phyloP scores from a whole-genome alignment of 2,329 filamentous ascomycete species.

The Trichocomaceae sp. region DNA sequence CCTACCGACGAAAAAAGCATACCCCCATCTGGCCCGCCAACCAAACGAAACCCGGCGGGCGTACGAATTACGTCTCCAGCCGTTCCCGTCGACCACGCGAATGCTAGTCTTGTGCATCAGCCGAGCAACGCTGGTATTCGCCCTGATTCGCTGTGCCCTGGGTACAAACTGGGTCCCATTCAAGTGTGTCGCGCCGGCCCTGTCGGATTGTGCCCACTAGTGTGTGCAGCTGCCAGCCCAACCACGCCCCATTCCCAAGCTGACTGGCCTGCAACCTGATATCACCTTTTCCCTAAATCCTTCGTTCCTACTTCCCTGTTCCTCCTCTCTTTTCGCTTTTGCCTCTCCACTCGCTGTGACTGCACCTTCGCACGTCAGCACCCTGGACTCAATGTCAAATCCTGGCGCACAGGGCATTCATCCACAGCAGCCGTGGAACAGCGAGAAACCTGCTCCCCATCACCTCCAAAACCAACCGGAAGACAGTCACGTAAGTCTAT shows the following conservation, averaged over 20 bases:
- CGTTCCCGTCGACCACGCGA: constrained; percentile 15
- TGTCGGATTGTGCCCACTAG: constrained; percentile 13
- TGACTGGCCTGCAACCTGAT: constrained; percentile 14
- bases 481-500: constrained; percentile 12
- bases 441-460: constrained; percentile 8
- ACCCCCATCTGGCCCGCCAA: constrained; percentile 2
- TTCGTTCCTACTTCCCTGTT: constrained; percentile 3
- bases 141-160: constrained; percentile 14
- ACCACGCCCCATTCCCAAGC: constrained; percentile 12
- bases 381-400: constrained; percentile 15
- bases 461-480: constrained; percentile 10
- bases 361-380: constrained; percentile 11
- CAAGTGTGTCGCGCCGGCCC: constrained; percentile 11
- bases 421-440: constrained; percentile 13
- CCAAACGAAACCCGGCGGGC: constrained; percentile 8
- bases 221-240: constrained; percentile 14
- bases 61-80: constrained; percentile 14
- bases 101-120: constrained; percentile 15
- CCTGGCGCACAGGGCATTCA: constrained; percentile 13
- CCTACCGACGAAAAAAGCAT: constrained; percentile 8
- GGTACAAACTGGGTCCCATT: constrained; percentile 11
- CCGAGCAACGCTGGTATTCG: constrained; percentile 12
- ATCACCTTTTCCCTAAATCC: constrained; percentile 13
- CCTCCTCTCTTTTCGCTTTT: constrained; percentile 1
- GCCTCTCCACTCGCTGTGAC: constrained; percentile 11